A percentile compares a stretch with the other conserved stretches of the same genome.
These are phyloP conservation scores for Amanita rimosa DNA, from an alignment of 768 basidiomycete genomes.

Conservation along the genomic window DNA sequence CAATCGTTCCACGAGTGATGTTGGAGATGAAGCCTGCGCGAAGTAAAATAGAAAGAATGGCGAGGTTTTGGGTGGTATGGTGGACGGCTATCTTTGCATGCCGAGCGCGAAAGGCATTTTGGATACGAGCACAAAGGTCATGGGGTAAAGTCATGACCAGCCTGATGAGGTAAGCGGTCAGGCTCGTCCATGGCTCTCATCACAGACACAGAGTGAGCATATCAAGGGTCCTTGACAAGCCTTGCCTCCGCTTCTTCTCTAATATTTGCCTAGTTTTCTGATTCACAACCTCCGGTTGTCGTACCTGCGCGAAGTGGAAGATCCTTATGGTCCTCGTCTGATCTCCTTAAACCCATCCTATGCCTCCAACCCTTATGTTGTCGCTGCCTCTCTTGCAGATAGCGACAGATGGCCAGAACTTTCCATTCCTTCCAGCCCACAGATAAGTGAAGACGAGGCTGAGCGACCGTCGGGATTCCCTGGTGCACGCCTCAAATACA, in stretches of 20 bases:
- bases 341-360: slow-evolving; percentile 74
- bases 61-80: slow-evolving; percentile 84
- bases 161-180: neutral
- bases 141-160: slow-evolving; percentile 61
- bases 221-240: too few relatives aligned
- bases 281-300: slow-evolving; percentile 80
- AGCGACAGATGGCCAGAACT: slow-evolving; percentile 80
- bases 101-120: slow-evolving; percentile 87
- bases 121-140: slow-evolving; percentile 81
- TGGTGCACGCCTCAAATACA: slow-evolving; percentile 61
- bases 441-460: slow-evolving; percentile 60
- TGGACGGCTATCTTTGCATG: slow-evolving; percentile 67
- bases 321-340: slow-evolving; percentile 73
- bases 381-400: slow-evolving; percentile 72
- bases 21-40: slow-evolving; percentile 81
- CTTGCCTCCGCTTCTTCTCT: neutral
- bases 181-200: neutral
- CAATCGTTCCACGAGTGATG: slow-evolving; percentile 68
- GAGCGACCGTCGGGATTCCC: slow-evolving; percentile 36
- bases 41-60: slow-evolving; percentile 85
- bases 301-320: slow-evolving; percentile 82
- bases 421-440: slow-evolving; percentile 54
- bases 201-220: slow-evolving; percentile 5
- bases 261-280: slow-evolving; percentile 33
- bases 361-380: slow-evolving; percentile 73